phyloP scores from a whole-genome alignment of 345 rosid genomes.

The Hibiscus mutabilis region DNA sequence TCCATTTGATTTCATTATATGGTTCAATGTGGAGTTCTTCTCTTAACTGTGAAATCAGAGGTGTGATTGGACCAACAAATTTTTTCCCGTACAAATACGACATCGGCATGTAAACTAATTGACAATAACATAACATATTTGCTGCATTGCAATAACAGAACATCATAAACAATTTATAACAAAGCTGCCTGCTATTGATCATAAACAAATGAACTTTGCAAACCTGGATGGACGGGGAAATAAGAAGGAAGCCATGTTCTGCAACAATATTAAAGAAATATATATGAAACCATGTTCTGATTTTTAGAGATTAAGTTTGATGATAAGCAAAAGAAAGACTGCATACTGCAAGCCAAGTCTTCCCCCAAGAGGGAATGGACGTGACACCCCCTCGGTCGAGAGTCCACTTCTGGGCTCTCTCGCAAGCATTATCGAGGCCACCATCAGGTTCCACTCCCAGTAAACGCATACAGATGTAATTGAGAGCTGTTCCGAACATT shows the following conservation, averaged over 20 bases:
- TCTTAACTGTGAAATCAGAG: constrained; percentile 1
- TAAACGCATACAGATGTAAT: constrained; percentile 42
- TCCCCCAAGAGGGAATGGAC: not conserved
- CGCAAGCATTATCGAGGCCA: constrained; percentile 6
- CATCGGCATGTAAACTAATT: constrained; percentile 1
- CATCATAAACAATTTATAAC: no score
- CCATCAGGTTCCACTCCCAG: constrained; percentile 36
- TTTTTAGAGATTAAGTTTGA: no score
- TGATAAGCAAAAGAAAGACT: not conserved
- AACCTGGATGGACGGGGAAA: constrained; percentile 50
- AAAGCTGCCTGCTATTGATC: no score
- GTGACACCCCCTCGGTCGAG: constrained; percentile 4
- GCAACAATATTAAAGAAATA: not conserved
- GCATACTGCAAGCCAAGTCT: constrained; percentile 6
- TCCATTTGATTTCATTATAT: constrained; percentile 36
- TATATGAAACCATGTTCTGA: not conserved
- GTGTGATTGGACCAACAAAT: constrained; percentile 14
- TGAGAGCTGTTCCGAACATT: constrained; percentile 39
- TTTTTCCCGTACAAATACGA: constrained; percentile 8
- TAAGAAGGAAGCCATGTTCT: constrained; percentile 37
- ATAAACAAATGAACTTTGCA: not conserved
- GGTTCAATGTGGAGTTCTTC: constrained; percentile 11
- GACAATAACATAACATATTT: constrained; percentile 46
- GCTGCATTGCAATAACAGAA: constrained; percentile 10
- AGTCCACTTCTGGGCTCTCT: constrained; percentile 6